Conservation (phyloP, 257 asterid genomes). For the Capsicum chinense region DNA sequence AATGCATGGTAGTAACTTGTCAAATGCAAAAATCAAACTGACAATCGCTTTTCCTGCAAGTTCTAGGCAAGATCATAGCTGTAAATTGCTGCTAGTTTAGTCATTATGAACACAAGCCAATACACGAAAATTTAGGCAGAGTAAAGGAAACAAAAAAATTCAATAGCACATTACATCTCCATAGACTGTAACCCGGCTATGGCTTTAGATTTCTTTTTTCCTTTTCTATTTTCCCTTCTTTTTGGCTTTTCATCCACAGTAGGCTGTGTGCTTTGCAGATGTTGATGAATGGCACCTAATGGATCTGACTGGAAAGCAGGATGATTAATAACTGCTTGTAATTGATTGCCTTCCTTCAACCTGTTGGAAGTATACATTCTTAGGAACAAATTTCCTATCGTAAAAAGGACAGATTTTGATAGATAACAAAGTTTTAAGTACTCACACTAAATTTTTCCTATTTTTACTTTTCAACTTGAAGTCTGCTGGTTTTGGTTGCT, state of each 20-base stretch:
- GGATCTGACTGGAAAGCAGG: slow-evolving; percentile 73
- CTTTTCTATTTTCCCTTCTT: slow-evolving; percentile 48
- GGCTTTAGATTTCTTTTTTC: slow-evolving; percentile 53
- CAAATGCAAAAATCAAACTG: background rate
- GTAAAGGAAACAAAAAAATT: background rate
- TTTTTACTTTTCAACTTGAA: slow-evolving; percentile 68
- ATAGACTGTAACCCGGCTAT: slow-evolving; percentile 47
- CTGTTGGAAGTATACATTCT: slow-evolving; percentile 42
- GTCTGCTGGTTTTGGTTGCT: slow-evolving; percentile 44
- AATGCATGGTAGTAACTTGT: too few species aligned
- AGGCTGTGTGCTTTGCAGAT: slow-evolving; percentile 78
- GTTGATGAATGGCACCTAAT: slow-evolving; percentile 67
- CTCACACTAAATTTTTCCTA: slow-evolving; percentile 71
- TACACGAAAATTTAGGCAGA: background rate
- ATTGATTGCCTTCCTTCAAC: slow-evolving; percentile 66
- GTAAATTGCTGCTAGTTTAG: background rate
- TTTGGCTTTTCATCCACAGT: slow-evolving; percentile 53
- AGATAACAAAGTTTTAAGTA: slow-evolving; percentile 28
- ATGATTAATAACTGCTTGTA: slow-evolving; percentile 63
- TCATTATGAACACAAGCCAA: background rate
- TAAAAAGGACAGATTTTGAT: slow-evolving; percentile 5
- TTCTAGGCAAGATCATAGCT: background rate
- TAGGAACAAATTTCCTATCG: slow-evolving; percentile 21
- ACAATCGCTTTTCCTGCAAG: background rate
- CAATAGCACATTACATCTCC: slow-evolving; percentile 50